Conservation (phyloP, 2,329 filamentous ascomycete species). For the Aspergillus alliaceus region DNA sequence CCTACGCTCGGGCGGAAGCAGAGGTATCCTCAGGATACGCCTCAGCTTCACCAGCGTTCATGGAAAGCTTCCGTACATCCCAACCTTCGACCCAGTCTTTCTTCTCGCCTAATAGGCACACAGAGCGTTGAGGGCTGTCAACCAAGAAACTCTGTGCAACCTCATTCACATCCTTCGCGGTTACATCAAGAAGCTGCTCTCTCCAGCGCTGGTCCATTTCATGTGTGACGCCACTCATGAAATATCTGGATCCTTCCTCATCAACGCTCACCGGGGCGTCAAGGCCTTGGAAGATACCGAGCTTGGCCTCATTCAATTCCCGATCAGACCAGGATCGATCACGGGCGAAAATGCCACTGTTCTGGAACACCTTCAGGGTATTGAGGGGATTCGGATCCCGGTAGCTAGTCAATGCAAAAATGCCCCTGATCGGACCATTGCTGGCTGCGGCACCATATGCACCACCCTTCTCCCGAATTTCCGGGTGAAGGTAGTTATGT, state of each 20-base stretch:
- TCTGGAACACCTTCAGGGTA: conserved; percentile 79
- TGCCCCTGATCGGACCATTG: conserved; percentile 72
- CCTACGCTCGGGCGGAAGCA: conserved; percentile 23
- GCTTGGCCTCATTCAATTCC: conserved; percentile 93
- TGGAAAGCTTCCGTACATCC: conserved; percentile 72
- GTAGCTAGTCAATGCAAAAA: conserved; percentile 96
- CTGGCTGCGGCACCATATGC: conserved; percentile 93
- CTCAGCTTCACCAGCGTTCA: conserved; percentile 50
- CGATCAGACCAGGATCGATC: conserved; percentile 78
- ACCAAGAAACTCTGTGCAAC: conserved; percentile 83
- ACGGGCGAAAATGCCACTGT: conserved; percentile 78
- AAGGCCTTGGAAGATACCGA: conserved; percentile 87
- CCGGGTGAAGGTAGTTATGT: conserved; percentile 94
- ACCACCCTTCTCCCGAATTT: conserved; percentile 96
- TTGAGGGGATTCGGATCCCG: conserved; percentile 93
- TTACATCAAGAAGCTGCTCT: conserved; percentile 84
- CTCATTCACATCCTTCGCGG: conserved; percentile 72
- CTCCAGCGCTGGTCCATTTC: conserved; percentile 85
- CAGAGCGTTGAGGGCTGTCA: conserved; percentile 61
- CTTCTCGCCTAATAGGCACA: conserved; percentile 77
- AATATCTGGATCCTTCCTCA: conserved; percentile 81
- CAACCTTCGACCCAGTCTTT: conserved; percentile 78
- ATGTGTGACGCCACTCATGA: conserved; percentile 80
- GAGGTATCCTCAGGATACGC: conserved; percentile 23
- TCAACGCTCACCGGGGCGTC: conserved; percentile 88